Conservation (phyloP, 345 rosid genomes). For the Geranium rotundifolium region DNA sequence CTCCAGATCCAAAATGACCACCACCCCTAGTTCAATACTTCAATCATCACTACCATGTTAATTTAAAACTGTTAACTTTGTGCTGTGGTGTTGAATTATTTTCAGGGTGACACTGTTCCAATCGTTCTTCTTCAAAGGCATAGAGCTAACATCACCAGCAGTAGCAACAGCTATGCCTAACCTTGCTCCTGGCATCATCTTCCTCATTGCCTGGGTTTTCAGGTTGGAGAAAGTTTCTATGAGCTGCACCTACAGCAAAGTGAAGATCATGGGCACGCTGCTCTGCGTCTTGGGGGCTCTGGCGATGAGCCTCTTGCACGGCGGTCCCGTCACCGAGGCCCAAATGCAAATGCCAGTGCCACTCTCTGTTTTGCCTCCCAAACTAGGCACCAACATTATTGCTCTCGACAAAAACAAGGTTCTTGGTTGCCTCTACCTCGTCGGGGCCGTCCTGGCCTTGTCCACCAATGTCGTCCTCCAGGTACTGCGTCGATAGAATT, state of each 20-base stretch:
- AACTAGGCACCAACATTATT: neutral
- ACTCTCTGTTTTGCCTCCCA: neutral
- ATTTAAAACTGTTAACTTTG: too few relatives aligned
- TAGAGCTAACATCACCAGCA: constrained; percentile 75
- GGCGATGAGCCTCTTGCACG: constrained; percentile 74
- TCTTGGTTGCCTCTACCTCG: constrained; percentile 65
- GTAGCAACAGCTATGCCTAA: constrained; percentile 97
- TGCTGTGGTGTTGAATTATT: too few relatives aligned
- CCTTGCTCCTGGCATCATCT: constrained; percentile 82
- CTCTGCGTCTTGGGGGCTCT: constrained; percentile 74
- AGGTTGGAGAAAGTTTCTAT: constrained; percentile 77
- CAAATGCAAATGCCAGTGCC: too few relatives aligned
- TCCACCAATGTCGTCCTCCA: constrained; percentile 71
- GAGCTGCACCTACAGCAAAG: constrained; percentile 63
- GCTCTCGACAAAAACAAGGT: constrained; percentile 38
- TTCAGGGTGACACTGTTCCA: constrained; percentile 77
- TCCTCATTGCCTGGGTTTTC: constrained; percentile 69
- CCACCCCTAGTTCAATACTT: too few relatives aligned
- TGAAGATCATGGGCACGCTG: constrained; percentile 70
- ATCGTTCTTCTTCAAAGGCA: constrained; percentile 57
- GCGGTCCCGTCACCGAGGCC: constrained; percentile 15
- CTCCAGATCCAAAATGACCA: too few relatives aligned
- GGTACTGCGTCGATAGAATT: constrained; percentile 20
- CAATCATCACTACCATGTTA: too few relatives aligned
- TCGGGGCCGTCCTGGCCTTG: constrained; percentile 63